Percentiles rank a stretch among this genome's conserved stretches.
phyloP scores from a whole-genome alignment of 2,329 filamentous ascomycete genomes.

The Lachnellula subtilissima region DNA sequence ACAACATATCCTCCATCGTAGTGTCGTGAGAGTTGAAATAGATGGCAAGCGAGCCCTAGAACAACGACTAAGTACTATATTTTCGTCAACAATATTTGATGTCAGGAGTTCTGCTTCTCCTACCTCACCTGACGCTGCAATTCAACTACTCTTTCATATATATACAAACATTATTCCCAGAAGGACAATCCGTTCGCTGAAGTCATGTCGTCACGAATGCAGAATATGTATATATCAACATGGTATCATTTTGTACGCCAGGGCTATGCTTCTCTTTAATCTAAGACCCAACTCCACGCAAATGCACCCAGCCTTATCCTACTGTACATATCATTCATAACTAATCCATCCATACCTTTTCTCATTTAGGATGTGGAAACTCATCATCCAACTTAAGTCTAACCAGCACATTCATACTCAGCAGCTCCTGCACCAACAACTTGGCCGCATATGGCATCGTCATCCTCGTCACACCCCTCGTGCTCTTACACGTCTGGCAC shows the following conservation, averaged over 20 bases:
- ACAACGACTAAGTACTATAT: too few species aligned
- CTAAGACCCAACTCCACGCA: not conserved
- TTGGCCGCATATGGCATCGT: slow-evolving; percentile 97
- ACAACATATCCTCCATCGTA: too few species aligned
- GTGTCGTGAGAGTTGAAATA: too few species aligned
- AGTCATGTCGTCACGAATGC: too few species aligned
- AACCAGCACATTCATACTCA: slow-evolving; percentile 98
- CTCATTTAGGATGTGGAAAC: slow-evolving; percentile 55
- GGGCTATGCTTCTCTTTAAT: slow-evolving; percentile 6
- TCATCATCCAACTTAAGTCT: slow-evolving; percentile 87
- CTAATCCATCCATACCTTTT: not conserved
- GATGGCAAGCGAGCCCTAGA: too few species aligned
- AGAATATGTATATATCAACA: not conserved
- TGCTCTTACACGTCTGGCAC: slow-evolving; percentile 88
- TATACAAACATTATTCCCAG: too few species aligned
- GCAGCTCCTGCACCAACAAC: slow-evolving; percentile 88
- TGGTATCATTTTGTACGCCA: slow-evolving; percentile 3
- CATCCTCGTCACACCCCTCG: slow-evolving; percentile 81
- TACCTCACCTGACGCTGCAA: too few species aligned
- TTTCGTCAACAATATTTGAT: too few species aligned
- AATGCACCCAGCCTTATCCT: not conserved
- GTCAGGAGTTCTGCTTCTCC: too few species aligned
- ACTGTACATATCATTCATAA: not conserved
- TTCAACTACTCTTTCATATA: too few species aligned
- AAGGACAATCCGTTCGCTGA: too few species aligned